phyloP scores from a whole-genome alignment of 352 stramenopile species.

The Halophytophthora polymorphica region DNA sequence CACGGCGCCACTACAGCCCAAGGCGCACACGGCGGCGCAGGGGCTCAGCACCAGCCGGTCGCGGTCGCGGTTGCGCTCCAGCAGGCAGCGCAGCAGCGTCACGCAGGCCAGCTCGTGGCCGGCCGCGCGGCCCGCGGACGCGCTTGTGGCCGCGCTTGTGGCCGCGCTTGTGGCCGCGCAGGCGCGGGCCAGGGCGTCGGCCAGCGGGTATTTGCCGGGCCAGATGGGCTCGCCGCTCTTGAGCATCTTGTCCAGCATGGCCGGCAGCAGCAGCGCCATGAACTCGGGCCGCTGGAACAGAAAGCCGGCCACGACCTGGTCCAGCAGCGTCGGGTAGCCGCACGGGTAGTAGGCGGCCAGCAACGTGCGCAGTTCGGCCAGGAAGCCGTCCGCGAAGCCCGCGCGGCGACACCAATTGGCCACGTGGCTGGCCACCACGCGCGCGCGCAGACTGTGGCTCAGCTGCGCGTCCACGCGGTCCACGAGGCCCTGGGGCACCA shows the following conservation, averaged over 20 bases:
- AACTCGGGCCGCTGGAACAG: conserved; percentile 79
- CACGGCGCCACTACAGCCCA: conserved; percentile 53
- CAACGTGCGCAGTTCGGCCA: conserved; percentile 65
- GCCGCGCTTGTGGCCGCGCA: conserved; percentile 12
- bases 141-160: background rate
- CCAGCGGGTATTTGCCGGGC: conserved; percentile 60
- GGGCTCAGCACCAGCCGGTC: conserved; percentile 73
- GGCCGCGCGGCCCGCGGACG: conserved; percentile 13
- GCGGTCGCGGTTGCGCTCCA: conserved; percentile 74
- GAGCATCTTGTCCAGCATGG: conserved; percentile 72
- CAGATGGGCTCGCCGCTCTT: conserved; percentile 62
- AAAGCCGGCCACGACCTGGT: conserved; percentile 74
- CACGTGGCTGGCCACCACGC: conserved; percentile 62
- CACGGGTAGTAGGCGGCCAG: conserved; percentile 83
- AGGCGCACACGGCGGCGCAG: conserved; percentile 65
- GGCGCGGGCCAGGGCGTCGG: conserved; percentile 54
- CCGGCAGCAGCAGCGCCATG: conserved; percentile 52
- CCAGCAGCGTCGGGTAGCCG: conserved; percentile 74
- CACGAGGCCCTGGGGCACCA: conserved; percentile 81
- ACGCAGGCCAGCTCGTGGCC: conserved; percentile 66
- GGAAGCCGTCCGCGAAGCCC: conserved; percentile 65
- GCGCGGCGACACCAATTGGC: conserved; percentile 66
- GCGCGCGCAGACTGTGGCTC: conserved; percentile 38
- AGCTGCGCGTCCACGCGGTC: conserved; percentile 76
- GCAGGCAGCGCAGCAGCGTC: conserved; percentile 67